Percentiles rank a stretch among this genome's conserved stretches.
Evolutionary conservation across 805 yeast species (phyloP).

Genomic region (Candida loeiensis): DNA sequence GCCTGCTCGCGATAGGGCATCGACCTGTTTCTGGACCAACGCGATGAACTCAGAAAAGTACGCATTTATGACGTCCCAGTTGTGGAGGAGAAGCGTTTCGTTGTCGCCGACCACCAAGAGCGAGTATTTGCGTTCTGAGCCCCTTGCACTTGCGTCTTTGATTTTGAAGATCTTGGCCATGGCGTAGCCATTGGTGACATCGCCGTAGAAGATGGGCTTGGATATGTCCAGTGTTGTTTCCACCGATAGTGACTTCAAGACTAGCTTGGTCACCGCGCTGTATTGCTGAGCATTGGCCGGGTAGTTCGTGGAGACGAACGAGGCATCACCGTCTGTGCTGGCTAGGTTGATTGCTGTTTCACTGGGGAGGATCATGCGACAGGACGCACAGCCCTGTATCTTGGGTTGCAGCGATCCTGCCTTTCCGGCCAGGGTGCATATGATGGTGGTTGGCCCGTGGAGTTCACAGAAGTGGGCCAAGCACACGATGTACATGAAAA

Average conservation of each 20-base stretch:
- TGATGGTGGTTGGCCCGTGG: constrained; percentile 67
- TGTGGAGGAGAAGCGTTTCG: constrained; percentile 48
- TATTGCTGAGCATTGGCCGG: constrained; percentile 48
- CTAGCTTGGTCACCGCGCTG: constrained; percentile 54
- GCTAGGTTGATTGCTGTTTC: too few relatives aligned
- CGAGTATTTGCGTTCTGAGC: constrained; percentile 67
- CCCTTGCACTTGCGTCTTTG: constrained; percentile 64
- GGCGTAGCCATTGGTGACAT: constrained; percentile 57
- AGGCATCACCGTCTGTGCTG: too few relatives aligned
- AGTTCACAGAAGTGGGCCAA: constrained; percentile 75
- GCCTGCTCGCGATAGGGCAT: constrained; percentile 5
- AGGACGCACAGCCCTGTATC: constrained; percentile 55
- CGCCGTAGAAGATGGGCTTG: constrained; percentile 63
- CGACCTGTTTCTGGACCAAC: constrained; percentile 18
- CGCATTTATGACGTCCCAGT: constrained; percentile 50
- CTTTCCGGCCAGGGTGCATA: constrained; percentile 51
- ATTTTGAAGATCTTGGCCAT: constrained; percentile 58
- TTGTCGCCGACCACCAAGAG: constrained; percentile 55
- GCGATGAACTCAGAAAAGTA: constrained; percentile 28
- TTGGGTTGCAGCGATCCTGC: constrained; percentile 23
- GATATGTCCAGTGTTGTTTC: constrained; percentile 59
- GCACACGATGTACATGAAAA: constrained; percentile 40
- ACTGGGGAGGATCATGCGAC: constrained; percentile 52
- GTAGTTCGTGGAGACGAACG: constrained; percentile 56
- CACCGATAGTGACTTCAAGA: constrained; percentile 62